Evolutionary conservation across 441 rosid genomes (phyloP), one percentile per base, ranked within the genome.

Genomic region (Arabidopsis lyrata): DNA sequence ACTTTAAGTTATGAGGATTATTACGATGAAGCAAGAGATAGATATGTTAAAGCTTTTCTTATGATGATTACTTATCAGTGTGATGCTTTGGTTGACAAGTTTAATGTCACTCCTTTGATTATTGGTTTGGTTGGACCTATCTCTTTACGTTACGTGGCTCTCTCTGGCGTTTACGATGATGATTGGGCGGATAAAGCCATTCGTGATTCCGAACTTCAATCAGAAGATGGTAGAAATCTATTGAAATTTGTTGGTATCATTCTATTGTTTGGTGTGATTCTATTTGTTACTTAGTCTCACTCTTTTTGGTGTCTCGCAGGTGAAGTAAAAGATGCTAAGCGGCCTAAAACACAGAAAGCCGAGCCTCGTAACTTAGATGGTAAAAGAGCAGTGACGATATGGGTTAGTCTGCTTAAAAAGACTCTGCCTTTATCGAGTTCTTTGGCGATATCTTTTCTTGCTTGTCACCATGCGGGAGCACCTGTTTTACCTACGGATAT

Each of bases 381-480:
- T 71, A 78, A 83, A 78, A 79, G 88, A 65, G 92, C 88, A 66
- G 84, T 88, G 14, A 75, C 81, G 54, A 74, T 93, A 78, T 91
- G 95, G 96, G 76, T 75, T 75, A 87, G 79, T 76, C 56, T 68
- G 60, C 81, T 91, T 79, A 81, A 80, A 80, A 82, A 80, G 79
- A 68, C 59, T 61, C 66, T 93, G 66, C 90, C 96, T 6, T 72
- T 87, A 38, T 79, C 90, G 61, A 83, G 65, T 61, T 81, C 95
- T 58, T 62, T 91, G 29, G 98, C 88, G 32, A 78, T 91, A 77
- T 90, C 85, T 47, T 88, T 83, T 75, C 81, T 90, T 72, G 92
- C 90, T 66, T 90, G 97, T 74, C 92, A 88, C 82, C 62, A 85
- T 72, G 89, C 82, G 20, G 84, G 95, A 78, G 89, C 86, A 74